These are phyloP conservation scores for Botrytis cinerea DNA, from an alignment of 2,329 filamentous ascomycete genomes.

Conservation along the genomic window DNA sequence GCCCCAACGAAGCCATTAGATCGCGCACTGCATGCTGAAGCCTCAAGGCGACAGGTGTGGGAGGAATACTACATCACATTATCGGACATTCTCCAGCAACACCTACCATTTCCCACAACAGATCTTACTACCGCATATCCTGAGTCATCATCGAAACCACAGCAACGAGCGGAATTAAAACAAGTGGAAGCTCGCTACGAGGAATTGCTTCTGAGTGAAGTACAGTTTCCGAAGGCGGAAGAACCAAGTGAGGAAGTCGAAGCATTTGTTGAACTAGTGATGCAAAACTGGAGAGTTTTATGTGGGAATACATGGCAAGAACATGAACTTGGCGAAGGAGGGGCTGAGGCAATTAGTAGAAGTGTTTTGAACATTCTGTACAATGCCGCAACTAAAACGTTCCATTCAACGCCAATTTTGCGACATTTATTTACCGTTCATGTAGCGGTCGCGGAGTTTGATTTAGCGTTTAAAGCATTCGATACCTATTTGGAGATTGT, in stretches of 20 bases:
- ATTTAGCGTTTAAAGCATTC: slow-evolving; percentile 85
- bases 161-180: slow-evolving; percentile 76
- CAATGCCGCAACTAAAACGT: slow-evolving; percentile 86
- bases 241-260: slow-evolving; percentile 80
- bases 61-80: slow-evolving; percentile 79
- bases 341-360: slow-evolving; percentile 72
- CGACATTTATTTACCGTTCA: slow-evolving; percentile 87
- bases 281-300: slow-evolving; percentile 82
- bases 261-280: slow-evolving; percentile 74
- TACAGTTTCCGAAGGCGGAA: slow-evolving; percentile 80
- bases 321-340: slow-evolving; percentile 77
- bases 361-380: slow-evolving; percentile 87
- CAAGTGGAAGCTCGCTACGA: slow-evolving; percentile 80
- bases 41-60: slow-evolving; percentile 73
- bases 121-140: slow-evolving; percentile 45
- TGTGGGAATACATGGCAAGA: slow-evolving; percentile 81
- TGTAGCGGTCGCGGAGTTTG: slow-evolving; percentile 84
- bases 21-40: slow-evolving; percentile 58
- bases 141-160: slow-evolving; percentile 58
- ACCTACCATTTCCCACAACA: slow-evolving; percentile 59
- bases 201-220: slow-evolving; percentile 72
- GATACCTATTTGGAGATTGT: slow-evolving; percentile 91
- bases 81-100: slow-evolving; percentile 71
- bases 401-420: slow-evolving; percentile 88
- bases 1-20: slow-evolving; percentile 52